Evolutionary conservation across 2,329 filamentous ascomycete species (phyloP).

Genomic region (Fusarium siculi): DNA sequence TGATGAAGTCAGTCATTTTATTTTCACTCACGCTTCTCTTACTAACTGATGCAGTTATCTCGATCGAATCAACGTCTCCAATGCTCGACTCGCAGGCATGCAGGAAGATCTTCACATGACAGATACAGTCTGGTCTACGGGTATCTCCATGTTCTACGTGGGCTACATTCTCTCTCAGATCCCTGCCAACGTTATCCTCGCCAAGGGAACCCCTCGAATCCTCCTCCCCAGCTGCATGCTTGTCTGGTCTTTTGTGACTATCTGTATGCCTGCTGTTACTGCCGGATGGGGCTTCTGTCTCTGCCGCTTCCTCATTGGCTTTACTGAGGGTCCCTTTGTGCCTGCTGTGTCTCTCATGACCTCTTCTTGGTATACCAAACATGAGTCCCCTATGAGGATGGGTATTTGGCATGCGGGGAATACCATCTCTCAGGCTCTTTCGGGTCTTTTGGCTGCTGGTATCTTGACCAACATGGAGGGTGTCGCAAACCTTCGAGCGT

Average conservation of each 20-base stretch:
- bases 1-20: conserved; percentile 45
- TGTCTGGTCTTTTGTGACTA: conserved; percentile 55
- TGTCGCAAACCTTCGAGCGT: conserved; percentile 47
- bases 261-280: conserved; percentile 56
- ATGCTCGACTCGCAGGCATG: conserved; percentile 52
- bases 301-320: conserved; percentile 47
- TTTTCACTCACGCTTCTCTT: too few species aligned
- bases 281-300: conserved; percentile 45
- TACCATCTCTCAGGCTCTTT: conserved; percentile 57
- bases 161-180: conserved; percentile 59
- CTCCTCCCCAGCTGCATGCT: conserved; percentile 54
- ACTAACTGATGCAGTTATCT: conserved; percentile 54
- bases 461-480: conserved; percentile 57
- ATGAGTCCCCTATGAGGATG: conserved; percentile 56
- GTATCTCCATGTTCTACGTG: conserved; percentile 57
- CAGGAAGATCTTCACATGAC: conserved; percentile 50
- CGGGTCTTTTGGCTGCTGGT: conserved; percentile 56
- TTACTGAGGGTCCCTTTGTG: conserved; percentile 54
- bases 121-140: conserved; percentile 52
- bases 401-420: conserved; percentile 59
- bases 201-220: conserved; percentile 50
- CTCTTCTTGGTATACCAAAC: conserved; percentile 59
- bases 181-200: conserved; percentile 58
- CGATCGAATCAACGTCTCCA: conserved; percentile 62
- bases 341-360: conserved; percentile 57